Base-by-base conservation (phyloP, 2,329 filamentous ascomycete species). In the Aureobasidium sp. region DNA sequence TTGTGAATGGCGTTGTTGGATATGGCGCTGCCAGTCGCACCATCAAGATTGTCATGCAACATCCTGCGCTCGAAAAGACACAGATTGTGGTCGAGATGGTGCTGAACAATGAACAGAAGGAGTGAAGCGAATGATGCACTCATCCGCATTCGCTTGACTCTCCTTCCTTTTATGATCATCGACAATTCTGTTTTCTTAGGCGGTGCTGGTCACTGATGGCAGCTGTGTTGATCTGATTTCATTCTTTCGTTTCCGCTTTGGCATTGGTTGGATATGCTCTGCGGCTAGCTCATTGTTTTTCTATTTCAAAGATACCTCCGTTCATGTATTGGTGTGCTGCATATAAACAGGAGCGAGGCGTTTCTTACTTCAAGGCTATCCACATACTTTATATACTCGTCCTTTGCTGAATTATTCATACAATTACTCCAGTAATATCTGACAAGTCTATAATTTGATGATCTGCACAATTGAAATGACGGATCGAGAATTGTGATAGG, bases 1-100 rank as follows among this genome's bases (percentile, higher is more conserved):
- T 59, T 35, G 52, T 55, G 27, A 59, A 58, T 37, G 62, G 60
- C 4, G 59, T 56, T 10, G 60, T 61, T 60, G 74, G 62, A 63
- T 71, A 39, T 64, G 63, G 16, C 56, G 63, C 41, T 4, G 64
- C 61, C 39, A 68, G 84, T 60, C 81, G 88, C 52, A 95, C 88
- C 1, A 85, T 97, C 63, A 98, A 98, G 79, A 81, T 98, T 61
- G 86, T 85, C 62, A 90, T 98, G 88, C 88, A 89, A 64, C 93
- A 98, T 72, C 93, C 93, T 0, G 88, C 95, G 70, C 77, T 86
- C 58, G 80, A 88, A 55, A 83, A 86, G 49, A 85, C 83, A 64
- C 90, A 96, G 74, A 83, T 98, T 59, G 84, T 98, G 58, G 75
- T 97, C 58, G 93, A 98, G 73, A 78, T 98, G 78, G 73, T 95